Evolutionary conservation across 768 basidiomycete genomes (phyloP).

Genomic region (Calocybe gangraenosa): DNA sequence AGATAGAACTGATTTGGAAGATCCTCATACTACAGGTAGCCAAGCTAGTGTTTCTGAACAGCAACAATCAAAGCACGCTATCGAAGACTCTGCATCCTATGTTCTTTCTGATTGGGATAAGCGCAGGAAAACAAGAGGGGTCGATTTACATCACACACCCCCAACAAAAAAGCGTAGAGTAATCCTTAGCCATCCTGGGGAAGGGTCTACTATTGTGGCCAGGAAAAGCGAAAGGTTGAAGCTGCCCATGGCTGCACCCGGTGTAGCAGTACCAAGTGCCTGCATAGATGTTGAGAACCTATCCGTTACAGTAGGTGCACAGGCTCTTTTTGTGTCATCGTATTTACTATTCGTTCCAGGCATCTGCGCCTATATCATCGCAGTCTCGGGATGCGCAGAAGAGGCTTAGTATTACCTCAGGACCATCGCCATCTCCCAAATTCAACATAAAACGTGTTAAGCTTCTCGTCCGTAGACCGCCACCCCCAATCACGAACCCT

Average conservation of each 20-base stretch:
- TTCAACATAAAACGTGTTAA: slow-evolving; percentile 59
- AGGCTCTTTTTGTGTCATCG: not conserved
- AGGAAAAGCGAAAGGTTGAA: slow-evolving; percentile 18
- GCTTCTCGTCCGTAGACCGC: slow-evolving; percentile 63
- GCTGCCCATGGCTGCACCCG: slow-evolving; percentile 1
- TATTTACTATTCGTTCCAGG: not conserved
- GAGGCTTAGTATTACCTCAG: not conserved
- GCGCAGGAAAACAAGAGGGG: not conserved
- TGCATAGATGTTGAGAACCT: not conserved
- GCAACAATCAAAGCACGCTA: not conserved
- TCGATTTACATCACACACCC: not conserved
- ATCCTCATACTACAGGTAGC: not conserved
- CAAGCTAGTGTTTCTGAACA: slow-evolving; percentile 5
- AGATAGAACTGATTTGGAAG: slow-evolving; percentile 12
- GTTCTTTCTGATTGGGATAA: slow-evolving; percentile 4
- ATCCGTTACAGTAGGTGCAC: not conserved
- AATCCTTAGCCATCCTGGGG: slow-evolving; percentile 1
- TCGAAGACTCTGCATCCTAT: slow-evolving; percentile 4
- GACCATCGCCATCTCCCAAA: slow-evolving; percentile 19
- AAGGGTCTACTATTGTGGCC: slow-evolving; percentile 10
- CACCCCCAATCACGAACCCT: slow-evolving; percentile 59
- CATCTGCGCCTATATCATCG: no score
- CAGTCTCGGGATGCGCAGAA: not conserved
- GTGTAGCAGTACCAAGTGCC: slow-evolving; percentile 7
- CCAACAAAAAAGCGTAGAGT: slow-evolving; percentile 13